Evolutionary conservation across 2,329 filamentous ascomycete species (phyloP).

Genomic region (Raffaelea arxii): DNA sequence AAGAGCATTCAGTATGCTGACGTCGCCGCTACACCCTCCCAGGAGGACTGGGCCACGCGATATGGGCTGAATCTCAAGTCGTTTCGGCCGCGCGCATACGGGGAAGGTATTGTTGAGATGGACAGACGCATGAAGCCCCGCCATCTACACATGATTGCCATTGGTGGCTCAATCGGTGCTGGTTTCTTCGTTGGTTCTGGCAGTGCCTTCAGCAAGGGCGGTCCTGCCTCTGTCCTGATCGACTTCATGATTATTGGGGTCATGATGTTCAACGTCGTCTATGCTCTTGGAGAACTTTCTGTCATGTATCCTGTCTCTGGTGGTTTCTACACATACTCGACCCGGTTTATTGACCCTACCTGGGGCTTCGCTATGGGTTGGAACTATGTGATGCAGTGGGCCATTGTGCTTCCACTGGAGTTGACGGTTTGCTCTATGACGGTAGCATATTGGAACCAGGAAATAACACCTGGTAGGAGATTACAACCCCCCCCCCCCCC

Average conservation of each 20-base stretch:
- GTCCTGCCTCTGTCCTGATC: conserved; percentile 32
- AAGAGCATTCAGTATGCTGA: not conserved
- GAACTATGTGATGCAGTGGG: conserved; percentile 41
- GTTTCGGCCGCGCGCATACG: conserved; percentile 30
- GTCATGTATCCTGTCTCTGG: conserved; percentile 47
- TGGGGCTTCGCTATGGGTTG: conserved; percentile 43
- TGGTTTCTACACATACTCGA: conserved; percentile 47
- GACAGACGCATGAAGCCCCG: conserved; percentile 21
- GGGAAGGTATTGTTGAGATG: conserved; percentile 24
- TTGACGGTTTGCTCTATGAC: conserved; percentile 39
- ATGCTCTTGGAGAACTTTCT: conserved; percentile 49
- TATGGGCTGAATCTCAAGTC: conserved; percentile 31
- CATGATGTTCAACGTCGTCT: conserved; percentile 54
- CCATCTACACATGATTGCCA: conserved; percentile 17
- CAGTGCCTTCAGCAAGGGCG: conserved; percentile 33
- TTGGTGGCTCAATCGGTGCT: conserved; percentile 45
- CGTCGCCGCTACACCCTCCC: conserved; percentile 5
- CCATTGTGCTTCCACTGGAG: conserved; percentile 36
- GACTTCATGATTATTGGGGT: conserved; percentile 46
- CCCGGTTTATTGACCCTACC: conserved; percentile 47
- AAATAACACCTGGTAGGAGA: conserved; percentile 25
- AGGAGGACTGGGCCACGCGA: conserved; percentile 26
- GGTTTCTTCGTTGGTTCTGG: conserved; percentile 54
- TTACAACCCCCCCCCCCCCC: no score
- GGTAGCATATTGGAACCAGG: conserved; percentile 36